Evolutionary conservation across 2,329 filamentous ascomycete genomes (phyloP).

Genomic region (Fusarium sp.): DNA sequence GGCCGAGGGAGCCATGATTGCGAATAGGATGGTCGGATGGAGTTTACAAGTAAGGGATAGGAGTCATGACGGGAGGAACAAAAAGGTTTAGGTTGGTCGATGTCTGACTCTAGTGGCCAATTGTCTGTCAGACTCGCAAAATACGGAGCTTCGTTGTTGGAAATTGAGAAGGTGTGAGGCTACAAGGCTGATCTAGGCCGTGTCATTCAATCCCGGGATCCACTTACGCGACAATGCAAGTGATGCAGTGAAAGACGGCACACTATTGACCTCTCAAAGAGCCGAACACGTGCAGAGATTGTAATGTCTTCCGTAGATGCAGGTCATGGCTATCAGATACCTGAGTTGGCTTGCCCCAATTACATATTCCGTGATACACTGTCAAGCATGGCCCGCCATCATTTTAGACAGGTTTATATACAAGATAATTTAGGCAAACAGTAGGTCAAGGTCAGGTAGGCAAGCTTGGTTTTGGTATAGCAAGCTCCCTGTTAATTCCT

Average conservation of each 20-base stretch:
- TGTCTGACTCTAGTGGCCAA: conserved; percentile 35
- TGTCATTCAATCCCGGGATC: conserved; percentile 33
- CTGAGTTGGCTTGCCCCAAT: neutral
- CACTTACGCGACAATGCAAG: conserved; percentile 17
- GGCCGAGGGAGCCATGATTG: conserved; percentile 63
- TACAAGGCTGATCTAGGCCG: conserved; percentile 48
- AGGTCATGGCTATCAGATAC: neutral
- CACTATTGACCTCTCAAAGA: neutral
- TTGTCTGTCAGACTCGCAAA: conserved; percentile 37
- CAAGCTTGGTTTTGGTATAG: neutral
- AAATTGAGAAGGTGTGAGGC: conserved; percentile 45
- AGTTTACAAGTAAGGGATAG: conserved; percentile 10
- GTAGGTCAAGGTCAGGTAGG: neutral
- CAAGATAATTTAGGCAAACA: neutral
- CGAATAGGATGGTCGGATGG: neutral
- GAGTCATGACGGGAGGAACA: conserved; percentile 30
- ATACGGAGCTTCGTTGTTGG: conserved; percentile 35
- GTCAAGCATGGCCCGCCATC: neutral
- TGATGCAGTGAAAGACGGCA: neutral
- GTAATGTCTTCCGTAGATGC: neutral
- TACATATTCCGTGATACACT: neutral
- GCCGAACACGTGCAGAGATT: neutral
- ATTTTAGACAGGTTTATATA: neutral
- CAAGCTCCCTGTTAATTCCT: neutral
- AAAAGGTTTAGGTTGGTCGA: conserved; percentile 2